Base-by-base conservation (phyloP, 2,329 filamentous ascomycete species). In the Aureobasidium lini region DNA sequence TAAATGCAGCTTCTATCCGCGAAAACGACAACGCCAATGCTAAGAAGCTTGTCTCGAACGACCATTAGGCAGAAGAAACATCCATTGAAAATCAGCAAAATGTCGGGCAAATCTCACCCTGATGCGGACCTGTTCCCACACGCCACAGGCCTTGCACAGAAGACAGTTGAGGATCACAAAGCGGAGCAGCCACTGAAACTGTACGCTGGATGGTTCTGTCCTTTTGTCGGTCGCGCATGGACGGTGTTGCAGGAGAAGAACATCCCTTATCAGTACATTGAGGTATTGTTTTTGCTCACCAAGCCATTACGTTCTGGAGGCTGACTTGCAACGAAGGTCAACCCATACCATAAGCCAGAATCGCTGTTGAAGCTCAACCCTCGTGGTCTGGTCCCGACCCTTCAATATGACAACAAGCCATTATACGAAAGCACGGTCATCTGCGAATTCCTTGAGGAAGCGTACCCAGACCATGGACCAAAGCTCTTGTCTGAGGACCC, bases 381-480 rank as follows among this genome's bases (percentile, higher is more conserved):
- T 0, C 82, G 87, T 11, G 88, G 88, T 1, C 77, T 92, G 1
- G 85, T 92, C 1, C 89, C 89, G 0, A 90, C 88, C 0, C 77
- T 92, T 1, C 79, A 77, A 59, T 75, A 77, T 66, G 64, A 74
- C 40, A 68, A 69, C 63, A 85, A 83, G 68, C 83, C 86, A 0
- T 76, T 92, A 6, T 90, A 88, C 65, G 88, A 93, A 70, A 88
- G 84, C 66, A 82, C 77, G 7, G 81, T 92, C 48, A 79, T 93
- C 39, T 85, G 84, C 72, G 87, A 91, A 69, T 93, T 89, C 64
- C 77, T 93, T 1, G 85, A 93, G 63, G 88, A 92, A 62, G 83
- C 83, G 0, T 90, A 84, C 62, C 75, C 79, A 0, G 76, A 76
- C 4, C 79, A 67, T 71, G 76, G 58, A 57, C 77, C 76, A 1